Conservation (phyloP, 768 basidiomycete genomes). For the Suillus brevipes region DNA sequence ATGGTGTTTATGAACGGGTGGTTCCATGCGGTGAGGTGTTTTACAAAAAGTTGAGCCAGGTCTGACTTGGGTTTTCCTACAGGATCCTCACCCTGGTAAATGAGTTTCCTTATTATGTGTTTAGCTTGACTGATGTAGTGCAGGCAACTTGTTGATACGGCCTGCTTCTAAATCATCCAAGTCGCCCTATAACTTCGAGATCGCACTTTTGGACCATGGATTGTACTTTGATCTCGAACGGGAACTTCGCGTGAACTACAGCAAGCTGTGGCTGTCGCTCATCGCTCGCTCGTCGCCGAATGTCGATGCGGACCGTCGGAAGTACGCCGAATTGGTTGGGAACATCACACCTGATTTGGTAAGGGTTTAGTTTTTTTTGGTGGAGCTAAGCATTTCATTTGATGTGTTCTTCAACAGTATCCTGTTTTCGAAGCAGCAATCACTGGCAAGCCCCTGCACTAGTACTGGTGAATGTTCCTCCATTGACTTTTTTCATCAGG, state of each 20-base stretch:
- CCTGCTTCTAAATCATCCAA: slow-evolving; percentile 58
- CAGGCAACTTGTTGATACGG: slow-evolving; percentile 90
- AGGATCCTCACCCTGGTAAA: slow-evolving; percentile 87
- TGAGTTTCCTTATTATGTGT: slow-evolving; percentile 1
- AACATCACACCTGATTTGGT: slow-evolving; percentile 89
- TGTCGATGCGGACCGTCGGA: slow-evolving; percentile 67
- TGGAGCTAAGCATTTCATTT: slow-evolving; percentile 1
- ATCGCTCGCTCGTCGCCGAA: slow-evolving; percentile 70
- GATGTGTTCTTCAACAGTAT: slow-evolving; percentile 52
- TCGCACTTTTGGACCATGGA: slow-evolving; percentile 92
- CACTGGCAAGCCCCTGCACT: slow-evolving; percentile 50
- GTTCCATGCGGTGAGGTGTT: slow-evolving; percentile 70
- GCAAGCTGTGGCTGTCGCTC: slow-evolving; percentile 88
- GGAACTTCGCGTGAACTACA: slow-evolving; percentile 77
- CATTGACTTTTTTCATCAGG: slow-evolving; percentile 29
- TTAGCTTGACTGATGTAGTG: slow-evolving; percentile 7
- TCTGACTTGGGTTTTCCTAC: slow-evolving; percentile 11
- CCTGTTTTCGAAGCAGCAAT: slow-evolving; percentile 94
- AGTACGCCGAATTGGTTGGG: slow-evolving; percentile 89
- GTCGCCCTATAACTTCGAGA: slow-evolving; percentile 94
- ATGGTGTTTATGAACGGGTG: slow-evolving; percentile 97
- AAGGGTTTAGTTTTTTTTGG: slow-evolving; percentile 22
- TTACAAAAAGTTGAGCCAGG: neutral
- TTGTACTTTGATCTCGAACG: slow-evolving; percentile 89
- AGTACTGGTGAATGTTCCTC: neutral